Evolutionary conservation across 768 basidiomycete genomes (phyloP), one percentile per base, ranked within the genome.

Genomic region (Tulasnella sp.): DNA sequence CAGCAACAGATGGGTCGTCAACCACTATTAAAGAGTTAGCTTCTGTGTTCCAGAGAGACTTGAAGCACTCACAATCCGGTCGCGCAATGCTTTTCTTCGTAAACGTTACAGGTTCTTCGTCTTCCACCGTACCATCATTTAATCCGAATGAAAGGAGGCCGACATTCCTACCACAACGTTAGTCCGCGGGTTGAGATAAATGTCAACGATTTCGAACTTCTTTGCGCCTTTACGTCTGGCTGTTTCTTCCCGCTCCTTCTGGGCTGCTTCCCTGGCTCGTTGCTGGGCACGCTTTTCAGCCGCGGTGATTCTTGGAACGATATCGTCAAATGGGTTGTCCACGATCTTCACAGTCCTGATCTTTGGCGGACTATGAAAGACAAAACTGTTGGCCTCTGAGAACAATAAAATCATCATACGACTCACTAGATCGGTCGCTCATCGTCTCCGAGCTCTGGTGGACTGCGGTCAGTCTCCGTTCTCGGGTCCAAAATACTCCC

Each of bases 271-370:
- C 37, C 81, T 77, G 2, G 93, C 94, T 53, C 77, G 77, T 60
- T 83, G 83, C 67, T 99, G 96, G 0, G 75, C 83, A 37, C 83
- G 78, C 61, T 85, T 84, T 71, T 98, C 96, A 2, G 82, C 89
- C 1, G 92, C 91, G 1, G 96, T 99, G 59, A 98, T 99, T 23
- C 96, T 83, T 4, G 94, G 94, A 35, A 92, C 78, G 62, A 98
- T 96, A 65, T 98, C 93, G 53, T 84, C 79, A 67, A 96, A 97
- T 0, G 96, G 94, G 66, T 98, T 94, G 52, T 96, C 91, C 29
- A 90, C 66, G 51, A 99, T 86, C 8, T 82, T 79, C 27, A 94
- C 75, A 1, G 78, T 77, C 63, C 82, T 85, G 67, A 99, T 94
- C 67, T 86, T 92, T 0, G 94, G 92, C 2, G 96, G 91, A 62